Base-by-base conservation (phyloP, 1,139 yeast genomes). In the Geotrichum australiense region DNA sequence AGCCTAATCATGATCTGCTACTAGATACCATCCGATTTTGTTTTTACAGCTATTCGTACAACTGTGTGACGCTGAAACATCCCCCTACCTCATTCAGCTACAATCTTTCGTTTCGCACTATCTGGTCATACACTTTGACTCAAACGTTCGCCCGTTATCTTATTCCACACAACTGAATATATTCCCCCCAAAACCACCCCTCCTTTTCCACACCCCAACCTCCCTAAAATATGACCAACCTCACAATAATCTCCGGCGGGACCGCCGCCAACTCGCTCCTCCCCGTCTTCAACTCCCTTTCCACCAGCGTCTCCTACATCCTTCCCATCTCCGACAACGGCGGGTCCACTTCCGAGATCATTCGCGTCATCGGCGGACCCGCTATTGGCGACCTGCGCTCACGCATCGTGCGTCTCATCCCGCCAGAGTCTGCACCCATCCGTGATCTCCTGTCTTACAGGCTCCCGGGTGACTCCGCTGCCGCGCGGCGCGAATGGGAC, bases 371-470 rank as follows among this genome's bases (percentile, higher is more conserved):
- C 16, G 96, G 96, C 1, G 96, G 96, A 0, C 95, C 96, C 1
- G 96, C 96, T 0, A 85, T 89, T 45, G 97, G 97, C 2, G 97
- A 89, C 56, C 71, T 89, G 4, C 65, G 97, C 37, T 85, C 96
- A 0, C 62, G 97, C 42, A 69, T 87, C 31, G 83, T 89, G 0
- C 63, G 93, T 42, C 64, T 89, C 42, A 80, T 87, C 21, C 64
- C 69, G 4, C 63, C 66, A 22, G 72, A 73, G 36, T 66, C 63
- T 2, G 63, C 63, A 2, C 63, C 62, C 24, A 47, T 59, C 8
- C 49, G 54, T 10, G 55, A 61, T 5, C 58, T 87, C 24, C 64
- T 89, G 12, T 72, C 82, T 14, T 73, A 73, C 54, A 60, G 97
- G 39, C 64, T 89, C 30, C 70, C 82, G 0, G 64, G 66, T 7